These are phyloP conservation scores for Knufia fluminis DNA, from an alignment of 2,329 filamentous ascomycete genomes.

Conservation along the genomic window DNA sequence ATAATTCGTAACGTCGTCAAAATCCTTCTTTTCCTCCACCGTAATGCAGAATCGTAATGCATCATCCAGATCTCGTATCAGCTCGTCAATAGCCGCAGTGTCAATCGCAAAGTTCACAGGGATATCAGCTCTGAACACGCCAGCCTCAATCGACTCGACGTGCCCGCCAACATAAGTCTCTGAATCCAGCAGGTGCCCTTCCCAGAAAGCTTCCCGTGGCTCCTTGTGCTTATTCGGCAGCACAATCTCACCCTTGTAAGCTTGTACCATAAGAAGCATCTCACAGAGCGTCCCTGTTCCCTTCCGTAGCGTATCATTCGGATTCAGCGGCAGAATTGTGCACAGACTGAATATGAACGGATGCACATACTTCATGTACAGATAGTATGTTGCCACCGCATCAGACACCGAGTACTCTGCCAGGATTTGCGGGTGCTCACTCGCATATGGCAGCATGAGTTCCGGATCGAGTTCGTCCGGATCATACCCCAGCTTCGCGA, in stretches of 20 bases:
- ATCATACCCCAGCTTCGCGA: constrained; percentile 95
- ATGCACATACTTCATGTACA: constrained; percentile 99
- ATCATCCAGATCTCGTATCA: constrained; percentile 75
- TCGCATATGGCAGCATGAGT: constrained; percentile 84
- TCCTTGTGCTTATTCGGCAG: constrained; percentile 93
- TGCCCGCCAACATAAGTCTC: constrained; percentile 98
- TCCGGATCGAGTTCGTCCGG: constrained; percentile 96
- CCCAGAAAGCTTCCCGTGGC: constrained; percentile 88
- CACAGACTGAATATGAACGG: constrained; percentile 98
- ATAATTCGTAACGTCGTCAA: constrained; percentile 73
- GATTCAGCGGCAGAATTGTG: constrained; percentile 86
- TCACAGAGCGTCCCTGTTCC: constrained; percentile 98
- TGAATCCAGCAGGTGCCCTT: constrained; percentile 89
- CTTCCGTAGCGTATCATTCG: constrained; percentile 87
- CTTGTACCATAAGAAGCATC: constrained; percentile 98
- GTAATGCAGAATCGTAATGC: constrained; percentile 81
- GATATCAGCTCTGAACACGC: constrained; percentile 92
- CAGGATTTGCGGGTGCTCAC: constrained; percentile 81
- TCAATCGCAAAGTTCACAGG: constrained; percentile 92
- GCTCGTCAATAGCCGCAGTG: constrained; percentile 75
- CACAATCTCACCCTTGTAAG: constrained; percentile 83
- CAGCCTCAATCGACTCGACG: constrained; percentile 97
- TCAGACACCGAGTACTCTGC: constrained; percentile 98
- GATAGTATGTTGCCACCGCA: constrained; percentile 94
- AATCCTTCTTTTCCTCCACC: constrained; percentile 71